A percentile compares a stretch with the other conserved stretches of the same genome.
Conservation (phyloP, 495 filamentous ascomycete genomes). For the Penicillium ucsense region DNA sequence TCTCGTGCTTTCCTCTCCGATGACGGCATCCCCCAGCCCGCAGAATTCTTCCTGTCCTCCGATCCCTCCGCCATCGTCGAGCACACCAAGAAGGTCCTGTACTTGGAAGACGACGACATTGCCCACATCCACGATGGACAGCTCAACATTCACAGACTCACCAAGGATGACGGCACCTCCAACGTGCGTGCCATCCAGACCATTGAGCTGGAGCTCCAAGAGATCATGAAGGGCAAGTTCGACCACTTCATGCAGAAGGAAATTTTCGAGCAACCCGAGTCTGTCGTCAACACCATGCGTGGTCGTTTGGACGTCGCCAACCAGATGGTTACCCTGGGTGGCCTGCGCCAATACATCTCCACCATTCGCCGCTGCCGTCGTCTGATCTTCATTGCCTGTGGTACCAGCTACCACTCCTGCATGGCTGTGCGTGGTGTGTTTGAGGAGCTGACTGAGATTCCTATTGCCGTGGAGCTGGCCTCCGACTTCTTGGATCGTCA, state of each 20-base stretch:
- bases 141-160: constrained; percentile 95
- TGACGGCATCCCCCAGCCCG: constrained; percentile 93
- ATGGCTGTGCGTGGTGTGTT: constrained; percentile 98
- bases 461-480: constrained; percentile 91
- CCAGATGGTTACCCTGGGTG: constrained; percentile 90
- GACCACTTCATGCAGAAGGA: constrained; percentile 99
- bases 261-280: constrained; percentile 99
- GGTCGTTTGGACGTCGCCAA: constrained; percentile 88
- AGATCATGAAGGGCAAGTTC: constrained; percentile 99
- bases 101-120: constrained; percentile 98
- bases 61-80: constrained; percentile 97
- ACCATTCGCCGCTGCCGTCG: constrained; percentile 93
- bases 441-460: constrained; percentile 96
- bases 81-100: constrained; percentile 99
- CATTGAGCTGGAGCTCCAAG: constrained; percentile 94
- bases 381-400: constrained; percentile 97
- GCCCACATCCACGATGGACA: constrained; percentile 98
- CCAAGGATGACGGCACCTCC: constrained; percentile 91
- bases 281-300: constrained; percentile 98
- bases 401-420: constrained; percentile 96
- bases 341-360: constrained; percentile 86
- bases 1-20: constrained; percentile 98
- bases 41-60: constrained; percentile 97
- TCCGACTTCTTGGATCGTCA: constrained; percentile 97
- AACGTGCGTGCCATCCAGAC: constrained; percentile 97